Base-by-base conservation (phyloP, 2,329 filamentous ascomycete species). In the Juglanconis oblonga region DNA sequence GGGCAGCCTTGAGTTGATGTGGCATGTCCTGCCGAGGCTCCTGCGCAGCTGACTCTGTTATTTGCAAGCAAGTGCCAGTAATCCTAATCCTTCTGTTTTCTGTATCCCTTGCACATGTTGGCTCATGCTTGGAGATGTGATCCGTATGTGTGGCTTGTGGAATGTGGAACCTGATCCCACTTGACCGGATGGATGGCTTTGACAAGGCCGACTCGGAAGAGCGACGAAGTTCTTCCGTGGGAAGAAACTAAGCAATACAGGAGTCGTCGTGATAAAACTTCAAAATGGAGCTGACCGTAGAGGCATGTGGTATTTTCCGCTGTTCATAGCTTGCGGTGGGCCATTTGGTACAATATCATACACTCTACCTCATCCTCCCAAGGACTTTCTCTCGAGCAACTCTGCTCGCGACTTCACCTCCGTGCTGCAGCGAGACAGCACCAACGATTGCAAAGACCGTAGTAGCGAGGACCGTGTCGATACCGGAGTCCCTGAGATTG, bases 381-480 rank as follows among this genome's bases (percentile, higher is more conserved):
- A 97, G 75, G 73, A 97, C 88, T 74, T 87, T 87, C 67, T 97
- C 90, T 70, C 87, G 85, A 51, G 91, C 87, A 56, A 96, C 76
- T 72, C 85, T 82, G 65, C 87, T 88, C 60, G 94, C 92, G 58
- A 90, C 84, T 49, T 88, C 87, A 42, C 89, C 90, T 51, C 95
- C 95, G 67, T 90, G 87, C 74, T 97, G 92, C 69, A 99, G 78
- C n/a, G 92, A 88, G 56, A 99, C 76, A 10, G 95, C 95, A 29
- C 95, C 95, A 49, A 98, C 78, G 58, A 99, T 89, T 50, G 93
- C 91, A 72, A 92, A 91, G 58, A 99, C 69, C 3, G 91, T 86
- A 63, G 92, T 87, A 52, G 89, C 85, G 58, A 96, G 78, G 31
- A 98, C 87, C 4, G 87, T 79, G 32, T 91, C 84, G 33, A 89